These are phyloP conservation scores for Inga oerstediana DNA, from an alignment of 306 rosid species.

Conservation along the genomic window DNA sequence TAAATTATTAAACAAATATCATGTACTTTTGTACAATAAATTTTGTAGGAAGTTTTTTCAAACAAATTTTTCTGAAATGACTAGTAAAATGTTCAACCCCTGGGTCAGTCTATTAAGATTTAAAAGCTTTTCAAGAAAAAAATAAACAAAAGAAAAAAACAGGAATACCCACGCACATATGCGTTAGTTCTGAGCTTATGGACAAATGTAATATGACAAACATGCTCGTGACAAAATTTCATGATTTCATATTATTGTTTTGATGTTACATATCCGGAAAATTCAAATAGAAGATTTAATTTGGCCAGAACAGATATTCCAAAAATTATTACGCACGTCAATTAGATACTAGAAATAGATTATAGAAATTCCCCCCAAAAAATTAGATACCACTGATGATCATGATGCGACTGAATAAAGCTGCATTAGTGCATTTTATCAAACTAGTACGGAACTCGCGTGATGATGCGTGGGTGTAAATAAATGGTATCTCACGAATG, in stretches of 20 bases:
- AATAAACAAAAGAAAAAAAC: background rate
- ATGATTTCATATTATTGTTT: background rate
- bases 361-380: background rate
- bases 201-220: conserved; percentile 7
- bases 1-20: too few species aligned
- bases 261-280: background rate
- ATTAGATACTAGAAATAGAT: background rate
- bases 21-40: too few species aligned
- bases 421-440: background rate
- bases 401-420: background rate
- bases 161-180: background rate
- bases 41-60: too few species aligned
- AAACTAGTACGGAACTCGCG: background rate
- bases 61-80: too few species aligned
- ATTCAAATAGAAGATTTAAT: background rate
- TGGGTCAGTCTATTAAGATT: background rate
- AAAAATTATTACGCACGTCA: background rate
- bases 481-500: too few species aligned
- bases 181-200: background rate
- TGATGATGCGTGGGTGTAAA: too few species aligned
- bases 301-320: background rate
- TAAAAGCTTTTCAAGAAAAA: background rate
- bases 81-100: too few species aligned
- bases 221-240: background rate
- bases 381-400: background rate